Conservation (phyloP, 306 rosid genomes). For the cucumber (Cucumis sativus) region Cucumber_9930_V3 NC_026660.2:26599001-26599500, state of each 20-base stretch:
- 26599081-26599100: neutral
- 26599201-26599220: neutral
- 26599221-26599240: neutral
- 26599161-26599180: neutral
- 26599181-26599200: neutral
- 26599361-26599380: slow-evolving; percentile 33
- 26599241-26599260: neutral
- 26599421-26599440: slow-evolving; percentile 37
- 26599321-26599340: neutral
- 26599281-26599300: neutral
- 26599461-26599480: slow-evolving; percentile 73
- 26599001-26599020: neutral
- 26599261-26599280: neutral
- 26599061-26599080: neutral
- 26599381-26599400: slow-evolving; percentile 21
- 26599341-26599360: neutral
- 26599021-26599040: neutral
- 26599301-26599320: neutral
- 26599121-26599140: neutral
- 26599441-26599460: slow-evolving; percentile 71
- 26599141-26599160: neutral
- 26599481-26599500: slow-evolving; percentile 8
- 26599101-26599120: neutral
- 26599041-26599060: neutral
- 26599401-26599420: slow-evolving; percentile 28